Percentiles rank a stretch among this genome's conserved stretches.
phyloP scores from a whole-genome alignment of 139 green algal genomes.

The Tetratostichococcus sp. region DNA sequence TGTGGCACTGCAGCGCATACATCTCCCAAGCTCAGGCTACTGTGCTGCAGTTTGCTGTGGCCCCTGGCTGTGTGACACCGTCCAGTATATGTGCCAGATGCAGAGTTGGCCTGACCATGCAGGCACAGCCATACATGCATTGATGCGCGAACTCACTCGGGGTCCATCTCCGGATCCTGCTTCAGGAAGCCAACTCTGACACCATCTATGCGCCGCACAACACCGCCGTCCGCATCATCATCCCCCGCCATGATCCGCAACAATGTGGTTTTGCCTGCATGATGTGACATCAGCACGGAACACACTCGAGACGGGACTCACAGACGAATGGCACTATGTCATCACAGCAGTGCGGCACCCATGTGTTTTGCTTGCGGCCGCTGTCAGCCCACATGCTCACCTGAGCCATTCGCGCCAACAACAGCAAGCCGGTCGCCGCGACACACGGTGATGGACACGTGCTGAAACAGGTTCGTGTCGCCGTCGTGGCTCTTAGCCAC shows the following conservation, averaged over 20 bases:
- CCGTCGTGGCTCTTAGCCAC: slow-evolving; percentile 65
- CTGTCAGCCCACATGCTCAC: background rate
- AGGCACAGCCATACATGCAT: too few species aligned
- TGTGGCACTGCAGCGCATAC: background rate
- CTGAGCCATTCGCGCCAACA: slow-evolving; percentile 58
- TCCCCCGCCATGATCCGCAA: slow-evolving; percentile 57
- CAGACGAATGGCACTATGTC: too few species aligned
- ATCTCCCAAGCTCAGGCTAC: too few species aligned
- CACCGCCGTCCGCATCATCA: slow-evolving; percentile 39
- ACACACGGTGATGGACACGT: slow-evolving; percentile 53
- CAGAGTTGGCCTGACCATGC: too few species aligned
- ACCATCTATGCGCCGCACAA: slow-evolving; percentile 16
- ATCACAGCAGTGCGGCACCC: too few species aligned
- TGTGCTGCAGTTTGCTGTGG: too few species aligned
- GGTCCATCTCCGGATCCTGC: slow-evolving; percentile 42
- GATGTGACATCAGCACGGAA: too few species aligned
- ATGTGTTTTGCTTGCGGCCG: too few species aligned
- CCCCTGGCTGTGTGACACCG: too few species aligned
- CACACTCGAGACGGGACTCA: too few species aligned
- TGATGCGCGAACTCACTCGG: background rate
- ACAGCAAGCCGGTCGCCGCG: slow-evolving; percentile 62
- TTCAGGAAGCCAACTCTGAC: slow-evolving; percentile 45
- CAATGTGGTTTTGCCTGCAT: slow-evolving; percentile 61
- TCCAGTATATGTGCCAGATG: too few species aligned
- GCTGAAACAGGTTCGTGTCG: slow-evolving; percentile 58